Base-by-base conservation (phyloP, 371 early-diverging fungal genomes). In the Rhizomucor miehei region DNA sequence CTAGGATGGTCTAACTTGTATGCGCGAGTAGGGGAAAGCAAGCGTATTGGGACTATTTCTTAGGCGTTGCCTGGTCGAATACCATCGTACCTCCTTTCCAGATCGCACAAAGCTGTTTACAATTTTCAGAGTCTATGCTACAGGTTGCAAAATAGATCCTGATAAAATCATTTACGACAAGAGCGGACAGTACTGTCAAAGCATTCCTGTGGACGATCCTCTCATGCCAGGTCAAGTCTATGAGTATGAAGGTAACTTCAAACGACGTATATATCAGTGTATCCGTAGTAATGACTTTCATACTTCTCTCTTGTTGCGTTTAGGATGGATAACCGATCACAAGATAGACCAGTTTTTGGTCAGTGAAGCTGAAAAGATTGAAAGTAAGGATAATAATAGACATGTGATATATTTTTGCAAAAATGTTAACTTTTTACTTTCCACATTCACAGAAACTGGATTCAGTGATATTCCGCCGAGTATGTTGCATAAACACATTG, bases 31-130 rank as follows among this genome's bases (percentile, higher is more conserved):
- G 75, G 68, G 67, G 17, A 66, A 60, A 56, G 49, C 56, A 3
- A 70, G 76, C 46, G 56, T 75, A 3, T 63, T 75, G 54, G 73
- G 70, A 3, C 24, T 67, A 34, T 75, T 69, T 60, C 59, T 72
- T n/a, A 60, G 76, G 12, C 59, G 57, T 44, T 72, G 70, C 25
- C 51, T 53, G 21, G 44, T 69, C 4, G 76, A 71, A 48, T 75
- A 63, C 50, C 37, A 51, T 20, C 52, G 40, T 37, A 38, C 61
- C 13, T 49, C 63, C 3, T 55, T 61, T 34, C 52, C 57, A 21
- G 60, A 60, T 16, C 44, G 60, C 13, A 54, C 43, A 8, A 60
- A 67, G 17, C 37, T 70, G 11, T 60, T 59, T 44, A 51, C 60
- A 14, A 62, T 67, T 14, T 70, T 63, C 29, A 47, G 53, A 6